Evolutionary conservation across 2,329 filamentous ascomycete genomes (phyloP).

Genomic region (Xylaria sp.): DNA sequence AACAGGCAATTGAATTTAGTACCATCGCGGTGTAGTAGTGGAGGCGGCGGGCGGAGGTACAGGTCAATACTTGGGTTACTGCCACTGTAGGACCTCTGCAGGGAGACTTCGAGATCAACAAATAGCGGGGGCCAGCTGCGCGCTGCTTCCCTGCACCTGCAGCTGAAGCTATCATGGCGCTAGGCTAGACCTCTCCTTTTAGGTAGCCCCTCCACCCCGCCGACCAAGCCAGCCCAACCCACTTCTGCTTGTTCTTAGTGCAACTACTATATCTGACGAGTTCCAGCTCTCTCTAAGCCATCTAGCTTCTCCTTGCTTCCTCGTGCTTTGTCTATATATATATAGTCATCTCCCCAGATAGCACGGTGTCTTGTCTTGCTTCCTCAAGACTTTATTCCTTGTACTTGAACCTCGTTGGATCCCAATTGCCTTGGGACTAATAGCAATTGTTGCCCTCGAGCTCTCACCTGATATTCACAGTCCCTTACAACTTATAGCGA

Average conservation of each 20-base stretch:
- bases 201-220: constrained; percentile 32
- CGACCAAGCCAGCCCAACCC: constrained; percentile 32
- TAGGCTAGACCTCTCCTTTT: constrained; percentile 4
- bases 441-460: constrained; percentile 12
- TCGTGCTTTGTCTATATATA: constrained; percentile 24
- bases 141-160: constrained; percentile 27
- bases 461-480: constrained; percentile 1
- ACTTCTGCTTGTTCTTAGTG: constrained; percentile 25
- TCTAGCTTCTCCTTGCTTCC: constrained; percentile 4
- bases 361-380: constrained; percentile 4
- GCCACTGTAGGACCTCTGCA: neutral
- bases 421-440: constrained; percentile 7
- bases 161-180: constrained; percentile 33
- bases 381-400: constrained; percentile 9
- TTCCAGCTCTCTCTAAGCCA: constrained; percentile 27
- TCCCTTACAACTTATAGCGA: constrained; percentile 32
- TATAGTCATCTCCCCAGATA: constrained; percentile 17
- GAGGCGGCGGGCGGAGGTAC: constrained; percentile 11
- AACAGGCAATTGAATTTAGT: constrained; percentile 10
- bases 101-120: constrained; percentile 13
- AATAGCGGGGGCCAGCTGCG: constrained; percentile 34
- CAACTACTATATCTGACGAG: constrained; percentile 7
- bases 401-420: neutral
- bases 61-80: neutral
- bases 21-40: constrained; percentile 8